Percentiles rank a stretch among this genome's conserved stretches.
These are phyloP conservation scores for Tetrapyrgos nigripes DNA, from an alignment of 1,284 basidiomycete species.

Conservation along the genomic window DNA sequence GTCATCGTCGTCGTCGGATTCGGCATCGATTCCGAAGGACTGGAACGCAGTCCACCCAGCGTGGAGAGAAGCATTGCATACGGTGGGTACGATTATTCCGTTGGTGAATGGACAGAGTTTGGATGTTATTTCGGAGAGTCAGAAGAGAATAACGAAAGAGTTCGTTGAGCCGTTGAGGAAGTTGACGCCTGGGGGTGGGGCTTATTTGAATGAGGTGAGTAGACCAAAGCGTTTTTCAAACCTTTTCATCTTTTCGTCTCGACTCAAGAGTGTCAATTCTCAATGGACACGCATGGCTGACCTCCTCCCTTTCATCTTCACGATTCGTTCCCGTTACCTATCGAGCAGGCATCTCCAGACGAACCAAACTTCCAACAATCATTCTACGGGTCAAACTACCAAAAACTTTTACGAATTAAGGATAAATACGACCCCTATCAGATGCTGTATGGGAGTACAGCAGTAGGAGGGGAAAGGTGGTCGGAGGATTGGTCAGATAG, in stretches of 20 bases:
- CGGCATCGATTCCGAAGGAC: slow-evolving; percentile 7
- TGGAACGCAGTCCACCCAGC: slow-evolving; percentile 18
- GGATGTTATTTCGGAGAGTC: background rate
- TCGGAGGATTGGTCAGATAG: slow-evolving; percentile 5
- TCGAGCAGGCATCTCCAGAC: slow-evolving; percentile 18
- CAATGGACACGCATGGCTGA: no score
- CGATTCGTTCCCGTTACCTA: background rate
- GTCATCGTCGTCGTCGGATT: slow-evolving; percentile 6
- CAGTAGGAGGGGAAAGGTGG: slow-evolving; percentile 28
- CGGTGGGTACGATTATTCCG: background rate
- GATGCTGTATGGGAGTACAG: slow-evolving; percentile 21
- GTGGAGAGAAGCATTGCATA: slow-evolving; percentile 15
- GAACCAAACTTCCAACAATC: slow-evolving; percentile 23
- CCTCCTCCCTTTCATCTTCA: no score
- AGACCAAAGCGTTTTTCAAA: background rate
- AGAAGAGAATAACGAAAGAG: slow-evolving; percentile 9
- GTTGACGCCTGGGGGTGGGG: slow-evolving; percentile 13
- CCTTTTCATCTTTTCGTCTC: background rate
- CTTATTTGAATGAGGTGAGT: slow-evolving; percentile 21
- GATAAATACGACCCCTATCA: slow-evolving; percentile 26
- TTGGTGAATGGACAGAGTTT: background rate
- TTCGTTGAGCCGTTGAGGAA: slow-evolving; percentile 7
- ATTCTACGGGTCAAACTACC: slow-evolving; percentile 27
- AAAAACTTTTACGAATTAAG: slow-evolving; percentile 22
- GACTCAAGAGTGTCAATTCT: no score